phyloP scores from a whole-genome alignment of 371 early-diverging fungal species.

The Apophysomyces variabilis region DNA sequence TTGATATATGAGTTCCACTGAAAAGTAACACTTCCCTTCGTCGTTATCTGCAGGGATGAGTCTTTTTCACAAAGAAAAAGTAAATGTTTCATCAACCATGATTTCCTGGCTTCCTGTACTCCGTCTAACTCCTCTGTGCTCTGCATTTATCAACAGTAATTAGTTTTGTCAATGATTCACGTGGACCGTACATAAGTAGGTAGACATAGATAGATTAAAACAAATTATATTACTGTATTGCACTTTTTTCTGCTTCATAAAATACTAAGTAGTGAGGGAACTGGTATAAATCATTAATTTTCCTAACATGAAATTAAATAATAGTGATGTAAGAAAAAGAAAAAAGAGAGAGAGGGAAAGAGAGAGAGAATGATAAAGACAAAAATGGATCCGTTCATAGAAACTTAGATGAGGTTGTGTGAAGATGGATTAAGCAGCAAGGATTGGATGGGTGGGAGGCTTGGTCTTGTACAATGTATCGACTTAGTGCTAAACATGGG shows the following conservation, averaged over 20 bases:
- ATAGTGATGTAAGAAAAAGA: background rate
- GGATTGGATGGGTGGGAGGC: constrained; percentile 26
- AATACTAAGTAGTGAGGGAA: background rate
- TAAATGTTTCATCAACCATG: background rate
- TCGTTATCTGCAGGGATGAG: background rate
- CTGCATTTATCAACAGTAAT: background rate
- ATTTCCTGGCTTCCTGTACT: background rate
- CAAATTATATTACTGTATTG: constrained; percentile 4
- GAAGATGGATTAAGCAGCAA: constrained; percentile 15
- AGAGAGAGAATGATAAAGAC: background rate
- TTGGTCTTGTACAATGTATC: constrained; percentile 4
- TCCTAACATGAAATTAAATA: background rate
- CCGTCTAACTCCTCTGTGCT: background rate
- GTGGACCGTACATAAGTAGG: background rate
- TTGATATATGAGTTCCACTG: constrained; percentile 3
- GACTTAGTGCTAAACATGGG: background rate
- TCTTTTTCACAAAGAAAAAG: background rate
- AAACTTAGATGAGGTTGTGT: constrained; percentile 2
- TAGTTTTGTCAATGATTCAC: background rate
- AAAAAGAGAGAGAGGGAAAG: background rate
- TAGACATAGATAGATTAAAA: constrained; percentile 8
- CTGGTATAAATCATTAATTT: background rate
- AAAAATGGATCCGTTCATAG: background rate
- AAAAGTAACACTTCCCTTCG: background rate
- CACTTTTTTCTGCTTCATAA: background rate